Percentiles rank a stretch among this genome's conserved stretches.
Conservation (phyloP, 2,329 filamentous ascomycete species). For the Arthrobotrys musiformis region DNA sequence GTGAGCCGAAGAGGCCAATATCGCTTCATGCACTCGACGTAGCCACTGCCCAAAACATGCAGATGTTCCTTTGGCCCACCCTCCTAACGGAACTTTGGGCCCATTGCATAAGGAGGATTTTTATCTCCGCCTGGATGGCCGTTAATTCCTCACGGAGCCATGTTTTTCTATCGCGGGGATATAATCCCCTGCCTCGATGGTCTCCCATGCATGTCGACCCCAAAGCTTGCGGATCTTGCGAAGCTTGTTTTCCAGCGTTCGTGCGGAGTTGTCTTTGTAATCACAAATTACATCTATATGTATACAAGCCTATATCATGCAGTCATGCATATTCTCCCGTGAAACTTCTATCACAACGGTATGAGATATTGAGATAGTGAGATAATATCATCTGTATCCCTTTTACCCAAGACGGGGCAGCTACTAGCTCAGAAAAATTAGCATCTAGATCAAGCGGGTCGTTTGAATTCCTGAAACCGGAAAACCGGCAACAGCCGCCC, state of each 20-base stretch:
- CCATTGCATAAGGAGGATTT: constrained; percentile 29
- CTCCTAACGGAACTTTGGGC: not conserved
- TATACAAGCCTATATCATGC: too few species aligned
- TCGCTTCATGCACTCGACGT: not conserved
- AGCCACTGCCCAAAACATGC: not conserved
- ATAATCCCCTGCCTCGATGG: not conserved
- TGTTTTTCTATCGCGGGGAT: constrained; percentile 9
- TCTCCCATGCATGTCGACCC: not conserved
- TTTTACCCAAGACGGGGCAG: not conserved
- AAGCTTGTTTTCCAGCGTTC: too few species aligned
- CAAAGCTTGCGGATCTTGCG: too few species aligned
- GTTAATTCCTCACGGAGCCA: constrained; percentile 7
- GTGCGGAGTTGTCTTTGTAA: not conserved
- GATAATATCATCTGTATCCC: not conserved
- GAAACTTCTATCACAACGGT: not conserved
- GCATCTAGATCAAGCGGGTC: not conserved
- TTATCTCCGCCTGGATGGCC: constrained; percentile 18
- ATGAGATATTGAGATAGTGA: too few species aligned
- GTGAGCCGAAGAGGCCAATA: constrained; percentile 22
- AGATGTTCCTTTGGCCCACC: not conserved
- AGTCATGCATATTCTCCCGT: not conserved
- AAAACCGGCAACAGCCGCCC: constrained; percentile 32
- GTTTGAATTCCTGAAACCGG: constrained; percentile 39
- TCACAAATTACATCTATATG: not conserved
- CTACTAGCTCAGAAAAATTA: not conserved